A percentile compares a stretch with the other conserved stretches of the same genome.
phyloP scores from a whole-genome alignment of 2,329 filamentous ascomycete genomes.

The Fonsecaea pedrosoi region DNA sequence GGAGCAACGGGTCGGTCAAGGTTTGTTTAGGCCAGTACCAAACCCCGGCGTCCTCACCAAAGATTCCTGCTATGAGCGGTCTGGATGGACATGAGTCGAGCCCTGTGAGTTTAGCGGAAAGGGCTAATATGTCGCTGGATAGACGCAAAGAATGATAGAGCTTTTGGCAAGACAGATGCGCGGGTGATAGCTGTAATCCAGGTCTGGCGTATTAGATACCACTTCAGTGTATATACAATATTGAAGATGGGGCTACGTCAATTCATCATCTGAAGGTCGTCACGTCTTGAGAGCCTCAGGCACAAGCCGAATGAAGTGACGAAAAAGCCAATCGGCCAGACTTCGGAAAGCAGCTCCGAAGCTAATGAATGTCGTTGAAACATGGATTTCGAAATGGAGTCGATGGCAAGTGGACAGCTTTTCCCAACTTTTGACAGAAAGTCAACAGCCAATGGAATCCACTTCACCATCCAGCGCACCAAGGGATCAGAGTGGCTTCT shows the following conservation, averaged over 20 bases:
- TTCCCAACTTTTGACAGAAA: background rate
- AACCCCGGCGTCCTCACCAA: slow-evolving; percentile 32
- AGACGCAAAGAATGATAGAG: slow-evolving; percentile 25
- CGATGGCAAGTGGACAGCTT: background rate
- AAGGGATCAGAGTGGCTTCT: background rate
- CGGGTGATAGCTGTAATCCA: background rate
- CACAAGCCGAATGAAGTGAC: background rate
- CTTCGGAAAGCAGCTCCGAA: slow-evolving; percentile 13
- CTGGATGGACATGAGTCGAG: slow-evolving; percentile 35
- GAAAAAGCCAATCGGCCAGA: slow-evolving; percentile 1
- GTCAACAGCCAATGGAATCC: background rate
- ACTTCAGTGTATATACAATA: background rate
- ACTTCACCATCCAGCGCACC: background rate
- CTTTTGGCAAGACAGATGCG: background rate
- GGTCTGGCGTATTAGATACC: background rate
- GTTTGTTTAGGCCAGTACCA: slow-evolving; percentile 22
- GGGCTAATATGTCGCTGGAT: slow-evolving; percentile 18
- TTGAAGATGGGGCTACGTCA: background rate
- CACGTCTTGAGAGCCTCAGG: background rate
- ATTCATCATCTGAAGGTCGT: background rate
- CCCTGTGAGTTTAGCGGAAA: slow-evolving; percentile 27
- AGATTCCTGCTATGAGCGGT: slow-evolving; percentile 37
- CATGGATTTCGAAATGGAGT: too few species aligned
- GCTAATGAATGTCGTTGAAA: slow-evolving; percentile 10
- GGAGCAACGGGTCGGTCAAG: slow-evolving; percentile 11